Evolutionary conservation across 140 eudicot genomes (phyloP), one percentile per base, ranked within the genome.

Genomic region (Flaveria floridana): DNA sequence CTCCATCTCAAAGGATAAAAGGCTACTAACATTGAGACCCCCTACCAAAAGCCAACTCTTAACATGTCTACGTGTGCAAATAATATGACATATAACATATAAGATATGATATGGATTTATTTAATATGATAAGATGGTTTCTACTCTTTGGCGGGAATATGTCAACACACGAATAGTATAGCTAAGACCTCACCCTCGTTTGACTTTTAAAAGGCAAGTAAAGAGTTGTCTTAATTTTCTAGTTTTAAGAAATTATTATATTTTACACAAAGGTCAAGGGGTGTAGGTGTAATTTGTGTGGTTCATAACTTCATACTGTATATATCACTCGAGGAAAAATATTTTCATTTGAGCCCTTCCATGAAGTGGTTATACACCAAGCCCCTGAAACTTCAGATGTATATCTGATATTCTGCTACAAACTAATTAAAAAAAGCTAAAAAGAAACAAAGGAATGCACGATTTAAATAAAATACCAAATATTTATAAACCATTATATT

Each of bases 171-270:
- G 57, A 44, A 30, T 74, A 69, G 47, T 71, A 47, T 46, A 73
- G 37, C 46, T 56, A 25, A 47, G 47, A 66, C 67, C 28, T 80
- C 66, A 68, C 56, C 79, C 16, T 79, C 42, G 39, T 80, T 80
- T 65, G 83, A 80, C 80, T 55, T 74, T 56, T 37, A 68, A 67
- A 66, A 46, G 59, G 75, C 83, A 67, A 41, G 76, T 66, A 44
- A 58, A 57, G 52, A 44, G 64, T 28, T 42, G 47, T 39, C 9
- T 14, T 26, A 14, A 6, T 30, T 14, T 37, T 61, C 12, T 61
- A 1, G 26, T 14, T 34, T 34, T 34, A 8, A 34, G 41, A 75
- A 51, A 11, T 19, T 48, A 28, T 47, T 21, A 46, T 50, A 46
- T 41, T 78, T 53, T 52, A 44, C 65, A 53, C 74, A 47, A 72